phyloP scores from a whole-genome alignment of 495 filamentous ascomycete genomes.

The Letharia columbiana region DNA sequence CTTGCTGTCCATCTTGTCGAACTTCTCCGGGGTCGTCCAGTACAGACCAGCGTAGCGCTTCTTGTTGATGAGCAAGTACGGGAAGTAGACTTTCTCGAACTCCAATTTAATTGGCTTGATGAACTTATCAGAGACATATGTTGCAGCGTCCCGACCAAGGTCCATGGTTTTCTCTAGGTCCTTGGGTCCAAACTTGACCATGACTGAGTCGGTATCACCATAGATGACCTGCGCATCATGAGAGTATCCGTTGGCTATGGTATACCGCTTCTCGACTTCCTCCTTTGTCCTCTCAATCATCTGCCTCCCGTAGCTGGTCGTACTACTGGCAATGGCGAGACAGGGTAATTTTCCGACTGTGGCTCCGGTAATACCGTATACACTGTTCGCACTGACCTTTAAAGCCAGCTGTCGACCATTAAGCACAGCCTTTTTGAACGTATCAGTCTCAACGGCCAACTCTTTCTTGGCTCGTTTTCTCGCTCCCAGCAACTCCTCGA shows the following conservation, averaged over 20 bases:
- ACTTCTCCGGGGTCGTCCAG: slow-evolving; percentile 92
- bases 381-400: slow-evolving; percentile 95
- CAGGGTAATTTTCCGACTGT: slow-evolving; percentile 94
- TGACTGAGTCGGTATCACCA: slow-evolving; percentile 98
- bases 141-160: slow-evolving; percentile 81
- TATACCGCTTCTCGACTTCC: slow-evolving; percentile 84
- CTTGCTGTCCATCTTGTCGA: slow-evolving; percentile 99
- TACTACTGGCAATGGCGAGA: slow-evolving; percentile 89
- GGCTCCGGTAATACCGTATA: slow-evolving; percentile 95
- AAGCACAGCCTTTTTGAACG: slow-evolving; percentile 94
- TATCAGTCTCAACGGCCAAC: slow-evolving; percentile 81
- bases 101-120: slow-evolving; percentile 95
- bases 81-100: slow-evolving; percentile 99
- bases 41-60: slow-evolving; percentile 97
- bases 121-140: slow-evolving; percentile 83
- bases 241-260: slow-evolving; percentile 84
- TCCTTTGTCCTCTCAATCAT: slow-evolving; percentile 98
- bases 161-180: slow-evolving; percentile 86
- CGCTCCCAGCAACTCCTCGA: slow-evolving; percentile 81
- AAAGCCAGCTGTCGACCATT: slow-evolving; percentile 95
- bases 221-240: slow-evolving; percentile 97
- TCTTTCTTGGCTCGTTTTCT: slow-evolving; percentile 92
- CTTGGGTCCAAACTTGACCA: slow-evolving; percentile 94
- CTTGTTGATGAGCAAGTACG: slow-evolving; percentile 98
- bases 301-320: slow-evolving; percentile 87